phyloP scores from a whole-genome alignment of 2,329 filamentous ascomycete genomes.

The Chrysosphaeria jannelii region DNA sequence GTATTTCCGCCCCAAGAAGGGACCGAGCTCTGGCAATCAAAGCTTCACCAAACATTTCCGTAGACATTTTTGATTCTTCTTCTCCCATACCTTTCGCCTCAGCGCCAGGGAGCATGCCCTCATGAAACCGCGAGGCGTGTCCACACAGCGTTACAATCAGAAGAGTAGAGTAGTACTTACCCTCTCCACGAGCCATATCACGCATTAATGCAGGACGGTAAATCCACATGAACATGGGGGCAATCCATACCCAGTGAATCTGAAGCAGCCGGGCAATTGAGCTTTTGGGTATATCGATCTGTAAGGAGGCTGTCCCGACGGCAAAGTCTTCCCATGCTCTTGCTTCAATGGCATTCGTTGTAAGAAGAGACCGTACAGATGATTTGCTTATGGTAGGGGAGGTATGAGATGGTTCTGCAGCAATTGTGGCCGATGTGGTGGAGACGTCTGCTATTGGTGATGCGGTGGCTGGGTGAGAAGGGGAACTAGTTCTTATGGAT shows the following conservation, averaged over 20 bases:
- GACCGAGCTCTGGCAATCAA: constrained; percentile 6
- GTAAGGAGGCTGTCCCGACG: constrained; percentile 5
- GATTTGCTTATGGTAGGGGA: constrained; percentile 3
- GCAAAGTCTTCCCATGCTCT: constrained; percentile 7
- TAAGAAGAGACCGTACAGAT: constrained; percentile 4
- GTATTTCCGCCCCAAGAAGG: constrained; percentile 7
- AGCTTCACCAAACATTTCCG: constrained; percentile 4
- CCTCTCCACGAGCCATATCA: constrained; percentile 7
- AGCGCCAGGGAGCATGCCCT: too few relatives aligned
- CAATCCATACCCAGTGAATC: constrained; percentile 6
- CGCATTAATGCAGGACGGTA: constrained; percentile 8
- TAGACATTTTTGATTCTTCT: too few relatives aligned
- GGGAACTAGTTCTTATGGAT: too few relatives aligned
- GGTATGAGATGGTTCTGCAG: too few relatives aligned
- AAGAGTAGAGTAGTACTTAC: constrained; percentile 7
- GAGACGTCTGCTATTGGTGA: too few relatives aligned
- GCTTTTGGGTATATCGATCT: constrained; percentile 5
- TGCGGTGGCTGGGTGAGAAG: too few relatives aligned
- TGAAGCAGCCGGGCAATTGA: constrained; percentile 5
- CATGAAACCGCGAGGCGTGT: constrained; percentile 6
- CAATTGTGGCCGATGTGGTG: too few relatives aligned
- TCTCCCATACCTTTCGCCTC: background rate
- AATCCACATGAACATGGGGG: constrained; percentile 8
- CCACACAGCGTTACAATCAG: constrained; percentile 7
- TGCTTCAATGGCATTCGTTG: constrained; percentile 5